Percentiles rank a stretch among this genome's conserved stretches.
phyloP scores from a whole-genome alignment of 1,284 basidiomycete species.

The Hortiboletus rubellus region DNA sequence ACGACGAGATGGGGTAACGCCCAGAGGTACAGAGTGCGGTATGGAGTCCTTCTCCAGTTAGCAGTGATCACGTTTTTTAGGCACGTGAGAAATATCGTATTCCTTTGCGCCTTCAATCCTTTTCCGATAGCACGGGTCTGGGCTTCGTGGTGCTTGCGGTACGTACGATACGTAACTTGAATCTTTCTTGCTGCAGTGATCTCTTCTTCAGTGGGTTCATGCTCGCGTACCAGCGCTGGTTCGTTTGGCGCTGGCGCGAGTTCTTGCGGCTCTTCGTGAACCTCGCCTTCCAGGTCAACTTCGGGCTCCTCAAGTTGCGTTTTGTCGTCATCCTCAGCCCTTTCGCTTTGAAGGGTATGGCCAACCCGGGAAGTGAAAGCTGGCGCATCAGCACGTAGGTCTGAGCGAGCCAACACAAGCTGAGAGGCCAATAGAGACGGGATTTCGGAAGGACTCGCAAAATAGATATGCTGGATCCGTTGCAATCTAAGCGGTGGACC shows the following conservation, averaged over 20 bases:
- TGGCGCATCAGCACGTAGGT: too few relatives aligned
- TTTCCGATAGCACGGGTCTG: conserved; percentile 30
- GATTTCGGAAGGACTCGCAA: conserved; percentile 19
- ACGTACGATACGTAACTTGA: conserved; percentile 19
- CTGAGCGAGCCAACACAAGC: neutral
- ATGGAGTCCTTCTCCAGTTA: conserved; percentile 38
- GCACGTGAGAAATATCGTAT: conserved; percentile 38
- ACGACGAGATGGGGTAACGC: conserved; percentile 50
- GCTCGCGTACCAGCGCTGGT: conserved; percentile 11
- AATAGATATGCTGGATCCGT: conserved; percentile 22
- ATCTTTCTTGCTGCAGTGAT: conserved; percentile 19
- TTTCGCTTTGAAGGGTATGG: too few relatives aligned
- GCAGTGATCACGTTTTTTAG: conserved; percentile 32
- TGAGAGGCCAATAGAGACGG: conserved; percentile 20
- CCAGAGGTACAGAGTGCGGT: conserved; percentile 48
- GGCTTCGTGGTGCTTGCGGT: conserved; percentile 27
- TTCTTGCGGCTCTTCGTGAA: conserved; percentile 22
- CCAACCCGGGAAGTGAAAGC: too few relatives aligned
- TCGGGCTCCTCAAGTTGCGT: neutral
- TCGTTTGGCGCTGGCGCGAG: neutral
- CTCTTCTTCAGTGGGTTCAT: conserved; percentile 24
- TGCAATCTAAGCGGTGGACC: neutral
- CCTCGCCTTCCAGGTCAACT: conserved; percentile 14
- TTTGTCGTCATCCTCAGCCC: too few relatives aligned
- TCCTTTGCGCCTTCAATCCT: conserved; percentile 26